Base-by-base conservation (phyloP, 371 early-diverging fungal genomes). In the Mucor irregularis region DNA sequence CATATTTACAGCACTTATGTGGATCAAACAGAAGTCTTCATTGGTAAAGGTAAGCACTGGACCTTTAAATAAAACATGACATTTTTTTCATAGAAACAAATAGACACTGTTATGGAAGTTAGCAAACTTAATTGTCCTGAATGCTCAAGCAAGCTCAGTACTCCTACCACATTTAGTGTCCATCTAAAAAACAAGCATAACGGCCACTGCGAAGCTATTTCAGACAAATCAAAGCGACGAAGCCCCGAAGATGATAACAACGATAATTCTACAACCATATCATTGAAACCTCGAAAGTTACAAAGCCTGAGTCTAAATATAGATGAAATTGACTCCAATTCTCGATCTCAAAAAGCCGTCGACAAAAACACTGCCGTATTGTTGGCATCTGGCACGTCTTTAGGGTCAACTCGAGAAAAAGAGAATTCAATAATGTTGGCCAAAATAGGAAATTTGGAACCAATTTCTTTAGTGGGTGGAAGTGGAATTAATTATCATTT, bases 351-450 rank as follows among this genome's bases (percentile, higher is more conserved):
- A n/a, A n/a, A n/a, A n/a, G n/a, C n/a, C n/a, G n/a, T n/a, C n/a
- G n/a, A n/a, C n/a, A n/a, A n/a, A n/a, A n/a, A n/a, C n/a, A n/a
- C n/a, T n/a, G n/a, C n/a, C n/a, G n/a, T 49, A 49, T n/a, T 50
- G 1, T 50, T 50, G 39, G 50, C 50, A 9, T 39, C 38, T 37
- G 24, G 38, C 38, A 38, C 37, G 38, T 50, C 37, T 50, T 50
- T 37, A 25, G 50, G 39, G 37, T 50, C 28, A 50, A 50, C 38
- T 2, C 50, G 39, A 38, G 50, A 50, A 50, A 48, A 50, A 50
- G 50, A 50, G 50, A 50, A 38, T 38, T 50, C 50, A 24, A 50
- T 50, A 50, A 50, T 48, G 49, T 21, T 48, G 35, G 49, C 35
- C 2, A 48, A 48, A 34, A 34, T 48, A 34, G 44, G 49, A 22